These are phyloP conservation scores for Talinum fruticosum DNA, from an alignment of 148 eudicot species.

Conservation along the genomic window DNA sequence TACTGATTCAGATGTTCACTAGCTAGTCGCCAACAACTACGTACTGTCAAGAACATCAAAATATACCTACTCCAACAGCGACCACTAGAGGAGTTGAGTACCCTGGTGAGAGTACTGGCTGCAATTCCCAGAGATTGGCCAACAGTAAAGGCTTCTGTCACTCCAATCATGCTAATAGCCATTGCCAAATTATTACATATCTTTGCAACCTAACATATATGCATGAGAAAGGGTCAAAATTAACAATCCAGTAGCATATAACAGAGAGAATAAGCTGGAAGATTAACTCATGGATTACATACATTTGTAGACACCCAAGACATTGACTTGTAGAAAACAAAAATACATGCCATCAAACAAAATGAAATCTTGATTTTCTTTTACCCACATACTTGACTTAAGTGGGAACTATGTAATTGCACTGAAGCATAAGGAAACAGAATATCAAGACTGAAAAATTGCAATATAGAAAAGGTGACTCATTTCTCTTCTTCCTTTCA, in stretches of 20 bases:
- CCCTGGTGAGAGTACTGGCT: slow-evolving; percentile 58
- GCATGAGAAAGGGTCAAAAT: slow-evolving; percentile 9
- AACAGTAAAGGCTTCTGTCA: slow-evolving; percentile 78
- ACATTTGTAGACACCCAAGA: too few species aligned
- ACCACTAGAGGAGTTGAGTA: slow-evolving; percentile 86
- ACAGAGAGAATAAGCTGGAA: too few species aligned
- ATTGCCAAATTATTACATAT: slow-evolving; percentile 91
- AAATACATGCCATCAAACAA: too few species aligned
- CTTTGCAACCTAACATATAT: slow-evolving; percentile 67
- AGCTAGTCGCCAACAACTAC: not conserved
- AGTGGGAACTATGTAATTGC: too few species aligned
- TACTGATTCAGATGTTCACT: not conserved
- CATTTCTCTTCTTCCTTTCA: too few species aligned
- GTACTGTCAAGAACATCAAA: not conserved
- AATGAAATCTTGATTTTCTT: too few species aligned
- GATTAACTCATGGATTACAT: too few species aligned
- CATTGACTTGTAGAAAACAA: too few species aligned
- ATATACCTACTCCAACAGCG: slow-evolving; percentile 95
- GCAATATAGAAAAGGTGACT: too few species aligned
- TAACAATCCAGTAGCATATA: not conserved
- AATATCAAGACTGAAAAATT: too few species aligned
- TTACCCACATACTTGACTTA: too few species aligned
- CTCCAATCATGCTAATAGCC: slow-evolving; percentile 92
- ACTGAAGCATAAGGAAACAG: too few species aligned
- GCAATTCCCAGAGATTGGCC: slow-evolving; percentile 85